These are phyloP conservation scores for Avena eriantha DNA, from an alignment of 176 grass and related monocot species.

Conservation along the genomic window DNA sequence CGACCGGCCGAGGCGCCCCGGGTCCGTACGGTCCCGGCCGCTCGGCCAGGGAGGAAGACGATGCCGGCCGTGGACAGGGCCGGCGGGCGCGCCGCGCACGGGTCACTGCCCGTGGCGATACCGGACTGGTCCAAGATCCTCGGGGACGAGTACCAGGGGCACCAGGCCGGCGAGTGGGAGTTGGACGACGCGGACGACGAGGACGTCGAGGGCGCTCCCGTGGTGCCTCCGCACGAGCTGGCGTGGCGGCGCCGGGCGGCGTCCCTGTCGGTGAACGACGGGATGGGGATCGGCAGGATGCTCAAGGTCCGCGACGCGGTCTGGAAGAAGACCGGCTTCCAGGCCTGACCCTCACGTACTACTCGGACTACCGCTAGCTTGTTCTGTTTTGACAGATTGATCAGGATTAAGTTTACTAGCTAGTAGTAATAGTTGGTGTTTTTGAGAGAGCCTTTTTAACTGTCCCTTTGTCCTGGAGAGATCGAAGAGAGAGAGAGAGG, in stretches of 20 bases:
- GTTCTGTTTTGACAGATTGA: slow-evolving; percentile 20
- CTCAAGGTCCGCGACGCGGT: slow-evolving; percentile 94
- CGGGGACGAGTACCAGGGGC: slow-evolving; percentile 47
- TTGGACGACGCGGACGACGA: slow-evolving; percentile 55
- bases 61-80: background rate
- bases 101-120: slow-evolving; percentile 78
- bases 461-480: background rate
- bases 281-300: slow-evolving; percentile 65
- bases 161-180: slow-evolving; percentile 42
- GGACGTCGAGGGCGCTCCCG: slow-evolving; percentile 9
- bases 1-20: background rate
- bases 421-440: background rate
- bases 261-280: slow-evolving; percentile 72
- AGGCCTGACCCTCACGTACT: slow-evolving; percentile 47
- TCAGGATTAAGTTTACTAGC: background rate
- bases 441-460: background rate
- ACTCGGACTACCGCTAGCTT: background rate
- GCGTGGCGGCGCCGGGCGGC: slow-evolving; percentile 60
- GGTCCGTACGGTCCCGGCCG: background rate
- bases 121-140: slow-evolving; percentile 98
- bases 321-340: slow-evolving; percentile 90
- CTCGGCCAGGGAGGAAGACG: background rate
- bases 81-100: slow-evolving; percentile 23
- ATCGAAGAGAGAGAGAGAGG: background rate
- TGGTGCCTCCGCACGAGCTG: slow-evolving; percentile 84